Evolutionary conservation across 495 filamentous ascomycete species (phyloP), one percentile per base, ranked within the genome.

Genomic region (Paragyromitra xinjiangensis): DNA sequence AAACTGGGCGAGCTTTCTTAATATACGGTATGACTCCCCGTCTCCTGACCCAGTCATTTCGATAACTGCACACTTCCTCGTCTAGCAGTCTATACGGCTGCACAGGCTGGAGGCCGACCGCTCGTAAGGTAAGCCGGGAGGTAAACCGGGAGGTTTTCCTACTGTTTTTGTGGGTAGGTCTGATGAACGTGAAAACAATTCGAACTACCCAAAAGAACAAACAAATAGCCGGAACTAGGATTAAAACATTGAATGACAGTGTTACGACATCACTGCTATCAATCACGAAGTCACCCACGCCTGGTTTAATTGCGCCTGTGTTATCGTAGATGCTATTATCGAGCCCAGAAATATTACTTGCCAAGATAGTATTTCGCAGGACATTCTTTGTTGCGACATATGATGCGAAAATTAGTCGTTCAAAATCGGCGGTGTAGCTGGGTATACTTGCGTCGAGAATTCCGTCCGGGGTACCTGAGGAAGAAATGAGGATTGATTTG

Each of bases 21-120:
- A 71, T 64, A 24, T 71, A 71, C 16, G 69, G 69, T 26, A 71
- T 40, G 7, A 64, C 9, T 9, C 58, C 59, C 26, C 53, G 64
- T 42, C 69, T 71, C 29, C 34, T 19, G 24, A 8, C 1, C 69
- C 69, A 71, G 19, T 71, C 69, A n/a, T 71, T 58, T 19, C 69
- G 69, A 40, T 64, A 16, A 14, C 45, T 42, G 16, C 69, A 71
- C 7, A 71, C 45, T 26, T 63, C 56, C 26, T 71, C 69, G 34
- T 71, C 69, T 9, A 71, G n/a, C 7, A 64, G 11, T n/a, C 58
- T 19, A n/a, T 56, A 71, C 58, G 64, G n/a, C 34, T 71, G 45
- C 29, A 40, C 44, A 64, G 58, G 58, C 19, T 71, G 69, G 14
- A 63, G 56, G n/a, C 24, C 44, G 26, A 40, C 45, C 26, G 24